A percentile compares a stretch with the other conserved stretches of the same genome.
Conservation (phyloP, 2,329 filamentous ascomycete genomes). For the Paecilomyces formosus region DNA sequence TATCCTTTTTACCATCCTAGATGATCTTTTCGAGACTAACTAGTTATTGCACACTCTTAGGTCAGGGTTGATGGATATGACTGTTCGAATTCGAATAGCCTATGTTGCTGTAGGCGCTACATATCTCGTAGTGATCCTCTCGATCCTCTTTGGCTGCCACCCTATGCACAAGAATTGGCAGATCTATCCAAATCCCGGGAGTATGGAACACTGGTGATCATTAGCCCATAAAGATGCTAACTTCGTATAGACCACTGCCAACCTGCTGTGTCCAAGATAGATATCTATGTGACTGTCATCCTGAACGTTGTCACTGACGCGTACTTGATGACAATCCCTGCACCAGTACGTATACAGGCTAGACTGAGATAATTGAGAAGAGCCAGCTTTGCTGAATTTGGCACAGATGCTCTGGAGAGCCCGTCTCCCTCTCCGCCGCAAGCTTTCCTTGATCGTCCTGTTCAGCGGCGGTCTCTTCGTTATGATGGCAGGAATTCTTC, state of each 20-base stretch:
- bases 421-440: conserved; percentile 43
- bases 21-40: background rate
- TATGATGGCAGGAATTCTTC: conserved; percentile 48
- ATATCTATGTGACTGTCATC: conserved; percentile 46
- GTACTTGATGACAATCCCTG: conserved; percentile 52
- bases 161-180: conserved; percentile 52
- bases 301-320: conserved; percentile 51
- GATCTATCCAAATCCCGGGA: conserved; percentile 51
- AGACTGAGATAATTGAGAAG: conserved; percentile 9
- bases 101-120: conserved; percentile 43
- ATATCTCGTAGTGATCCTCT: conserved; percentile 44
- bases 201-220: conserved; percentile 27
- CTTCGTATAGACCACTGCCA: conserved; percentile 37
- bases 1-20: background rate
- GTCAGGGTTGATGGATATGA: conserved; percentile 32
- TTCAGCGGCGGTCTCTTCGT: conserved; percentile 52
- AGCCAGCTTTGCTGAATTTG: background rate
- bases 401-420: conserved; percentile 47
- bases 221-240: conserved; percentile 1
- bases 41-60: conserved; percentile 15
- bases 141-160: conserved; percentile 46
- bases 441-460: conserved; percentile 46
- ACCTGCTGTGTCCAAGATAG: conserved; percentile 43
- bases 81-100: conserved; percentile 43
- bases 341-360: background rate